Percentiles rank a stretch among this genome's conserved stretches.
Evolutionary conservation across 1,139 yeast species (phyloP).

Genomic region (Magnusiomyces fungicola): DNA sequence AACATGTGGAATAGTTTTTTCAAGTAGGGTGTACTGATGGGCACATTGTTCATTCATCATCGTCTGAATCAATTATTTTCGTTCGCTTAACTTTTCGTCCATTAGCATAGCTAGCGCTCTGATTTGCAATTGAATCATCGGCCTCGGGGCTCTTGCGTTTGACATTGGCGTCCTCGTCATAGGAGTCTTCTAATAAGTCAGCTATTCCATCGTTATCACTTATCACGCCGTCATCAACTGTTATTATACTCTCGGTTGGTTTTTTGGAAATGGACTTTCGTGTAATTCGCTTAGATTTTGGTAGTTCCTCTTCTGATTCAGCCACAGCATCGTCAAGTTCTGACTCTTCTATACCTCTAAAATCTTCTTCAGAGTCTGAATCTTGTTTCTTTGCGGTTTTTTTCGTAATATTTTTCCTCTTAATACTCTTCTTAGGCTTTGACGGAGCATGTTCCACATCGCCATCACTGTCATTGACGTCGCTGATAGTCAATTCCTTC

Average conservation of each 20-base stretch:
- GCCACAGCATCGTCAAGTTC: not conserved
- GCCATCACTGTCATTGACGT: not conserved
- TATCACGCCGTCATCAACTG: not conserved
- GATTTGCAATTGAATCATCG: too few species aligned
- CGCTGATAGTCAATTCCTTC: not conserved
- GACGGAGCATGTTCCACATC: not conserved
- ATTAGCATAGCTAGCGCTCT: too few species aligned
- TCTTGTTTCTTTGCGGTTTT: conserved; percentile 5
- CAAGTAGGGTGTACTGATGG: too few species aligned
- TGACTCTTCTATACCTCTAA: not conserved
- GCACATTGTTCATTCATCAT: conserved; percentile 18
- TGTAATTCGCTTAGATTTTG: not conserved
- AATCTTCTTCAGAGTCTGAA: not conserved
- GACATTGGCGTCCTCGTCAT: too few species aligned
- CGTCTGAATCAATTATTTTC: conserved; percentile 14
- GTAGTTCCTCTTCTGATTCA: not conserved
- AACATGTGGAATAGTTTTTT: too few species aligned
- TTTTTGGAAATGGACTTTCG: not conserved
- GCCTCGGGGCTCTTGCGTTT: too few species aligned
- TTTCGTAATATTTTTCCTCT: conserved; percentile 10
- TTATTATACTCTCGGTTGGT: not conserved
- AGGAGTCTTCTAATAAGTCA: not conserved
- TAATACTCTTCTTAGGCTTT: not conserved
- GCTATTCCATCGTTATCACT: not conserved
- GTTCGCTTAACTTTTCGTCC: conserved; percentile 6